Evolutionary conservation across 805 yeast species (phyloP).

Genomic region (Citeromyces nyonsensis): DNA sequence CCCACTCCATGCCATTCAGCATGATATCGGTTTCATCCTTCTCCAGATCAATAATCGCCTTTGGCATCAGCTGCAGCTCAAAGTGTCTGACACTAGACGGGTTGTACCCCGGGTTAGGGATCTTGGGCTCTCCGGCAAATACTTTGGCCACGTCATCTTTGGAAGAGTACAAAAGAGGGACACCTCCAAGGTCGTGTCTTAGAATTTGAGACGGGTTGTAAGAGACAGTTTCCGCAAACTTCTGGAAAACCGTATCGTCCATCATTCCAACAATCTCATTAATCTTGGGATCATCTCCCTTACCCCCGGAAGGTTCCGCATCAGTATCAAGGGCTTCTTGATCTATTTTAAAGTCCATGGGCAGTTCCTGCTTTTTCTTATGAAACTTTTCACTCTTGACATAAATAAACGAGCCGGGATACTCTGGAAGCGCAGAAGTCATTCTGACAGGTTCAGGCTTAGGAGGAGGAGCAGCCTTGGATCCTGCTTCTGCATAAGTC

Average conservation of each 20-base stretch:
- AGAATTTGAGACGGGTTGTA: slow-evolving; percentile 81
- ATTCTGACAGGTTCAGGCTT: slow-evolving; percentile 9
- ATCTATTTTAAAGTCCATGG: slow-evolving; percentile 32
- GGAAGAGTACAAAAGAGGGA: slow-evolving; percentile 60
- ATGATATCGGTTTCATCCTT: slow-evolving; percentile 22
- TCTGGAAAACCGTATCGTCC: slow-evolving; percentile 67
- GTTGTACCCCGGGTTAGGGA: slow-evolving; percentile 48
- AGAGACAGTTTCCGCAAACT: slow-evolving; percentile 59
- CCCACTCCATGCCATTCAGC: slow-evolving; percentile 92
- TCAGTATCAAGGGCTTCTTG: slow-evolving; percentile 26
- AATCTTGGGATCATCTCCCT: slow-evolving; percentile 20
- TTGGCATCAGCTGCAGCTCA: slow-evolving; percentile 92
- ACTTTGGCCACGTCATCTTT: slow-evolving; percentile 36
- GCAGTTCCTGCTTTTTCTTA: slow-evolving; percentile 23
- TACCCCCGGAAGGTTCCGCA: slow-evolving; percentile 15
- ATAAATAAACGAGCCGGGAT: slow-evolving; percentile 19
- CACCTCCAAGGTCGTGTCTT: slow-evolving; percentile 70
- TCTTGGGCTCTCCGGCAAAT: slow-evolving; percentile 14
- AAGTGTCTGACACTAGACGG: slow-evolving; percentile 48
- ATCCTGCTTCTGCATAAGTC: slow-evolving; percentile 2
- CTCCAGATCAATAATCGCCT: slow-evolving; percentile 74
- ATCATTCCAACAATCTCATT: slow-evolving; percentile 36
- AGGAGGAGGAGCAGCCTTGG: slow-evolving; percentile 13
- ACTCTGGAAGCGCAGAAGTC: slow-evolving; percentile 10
- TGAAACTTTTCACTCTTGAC: slow-evolving; percentile 60